Conservation (phyloP, 176 grass and related monocot species). For the Raddia distichophylla region DNA sequence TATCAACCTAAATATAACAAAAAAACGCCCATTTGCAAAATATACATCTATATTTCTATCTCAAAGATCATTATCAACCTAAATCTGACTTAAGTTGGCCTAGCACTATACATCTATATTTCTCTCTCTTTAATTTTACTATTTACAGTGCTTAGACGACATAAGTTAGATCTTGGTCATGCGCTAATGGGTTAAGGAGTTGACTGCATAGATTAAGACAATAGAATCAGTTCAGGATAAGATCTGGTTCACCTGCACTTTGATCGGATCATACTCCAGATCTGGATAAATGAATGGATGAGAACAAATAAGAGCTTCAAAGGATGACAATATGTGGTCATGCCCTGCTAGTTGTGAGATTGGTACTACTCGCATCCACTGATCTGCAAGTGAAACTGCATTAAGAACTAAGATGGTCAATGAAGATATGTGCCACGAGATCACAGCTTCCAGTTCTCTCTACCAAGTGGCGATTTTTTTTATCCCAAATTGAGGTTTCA, state of each 20-base stretch:
- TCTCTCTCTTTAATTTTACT: no score
- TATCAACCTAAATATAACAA: no score
- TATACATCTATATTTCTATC: no score
- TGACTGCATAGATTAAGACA: no score
- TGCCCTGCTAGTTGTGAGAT: background rate
- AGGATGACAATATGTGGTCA: background rate
- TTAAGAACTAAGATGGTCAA: slow-evolving; percentile 11
- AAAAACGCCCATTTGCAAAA: background rate
- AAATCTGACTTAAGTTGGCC: no score
- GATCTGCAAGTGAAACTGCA: background rate
- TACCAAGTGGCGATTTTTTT: slow-evolving; percentile 21
- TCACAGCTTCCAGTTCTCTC: background rate
- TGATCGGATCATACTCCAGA: slow-evolving; percentile 1
- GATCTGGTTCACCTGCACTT: slow-evolving; percentile 3
- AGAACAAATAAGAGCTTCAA: slow-evolving; percentile 17
- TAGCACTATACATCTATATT: no score
- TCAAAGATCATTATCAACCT: no score
- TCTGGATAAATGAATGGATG: slow-evolving; percentile 38
- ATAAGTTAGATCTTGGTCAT: no score
- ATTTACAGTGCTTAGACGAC: no score
- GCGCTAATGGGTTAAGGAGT: no score
- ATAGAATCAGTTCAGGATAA: background rate
- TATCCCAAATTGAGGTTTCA: background rate
- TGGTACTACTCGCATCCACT: background rate
- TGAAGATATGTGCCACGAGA: background rate